A percentile compares a stretch with the other conserved stretches of the same genome.
phyloP scores from a whole-genome alignment of 1,284 basidiomycete species.

The Binderoboletus segoi region DNA sequence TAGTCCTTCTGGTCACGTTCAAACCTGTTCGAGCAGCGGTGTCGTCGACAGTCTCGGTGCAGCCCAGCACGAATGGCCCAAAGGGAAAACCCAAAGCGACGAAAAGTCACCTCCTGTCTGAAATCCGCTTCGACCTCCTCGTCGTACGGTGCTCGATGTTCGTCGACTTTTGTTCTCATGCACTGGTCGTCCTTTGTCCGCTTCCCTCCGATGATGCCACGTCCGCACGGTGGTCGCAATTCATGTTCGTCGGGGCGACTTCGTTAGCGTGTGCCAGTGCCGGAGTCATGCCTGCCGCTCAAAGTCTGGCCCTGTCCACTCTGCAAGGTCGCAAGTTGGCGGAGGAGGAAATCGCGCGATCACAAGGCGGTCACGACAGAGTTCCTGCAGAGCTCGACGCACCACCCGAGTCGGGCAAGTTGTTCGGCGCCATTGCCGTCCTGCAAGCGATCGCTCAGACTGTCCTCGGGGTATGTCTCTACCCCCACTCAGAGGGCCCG shows the following conservation, averaged over 20 bases:
- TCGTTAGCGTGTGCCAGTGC: conserved; percentile 60
- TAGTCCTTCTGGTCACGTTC: conserved; percentile 49
- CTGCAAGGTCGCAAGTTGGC: conserved; percentile 55
- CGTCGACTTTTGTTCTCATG: conserved; percentile 66
- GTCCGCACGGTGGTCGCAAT: conserved; percentile 40
- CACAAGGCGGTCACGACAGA: conserved; percentile 7
- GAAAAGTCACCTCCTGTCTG: conserved; percentile 53
- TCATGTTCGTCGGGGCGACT: conserved; percentile 58
- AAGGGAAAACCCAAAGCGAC: conserved; percentile 48
- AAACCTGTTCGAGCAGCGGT: conserved; percentile 43
- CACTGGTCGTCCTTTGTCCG: conserved; percentile 56
- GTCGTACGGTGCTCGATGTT: conserved; percentile 62
- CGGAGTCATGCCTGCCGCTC: conserved; percentile 64
- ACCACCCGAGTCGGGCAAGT: conserved; percentile 48
- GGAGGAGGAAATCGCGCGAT: conserved; percentile 27
- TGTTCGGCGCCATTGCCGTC: conserved; percentile 71
- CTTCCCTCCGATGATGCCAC: conserved; percentile 35
- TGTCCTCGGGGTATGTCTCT: conserved; percentile 61
- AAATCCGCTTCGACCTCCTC: conserved; percentile 70
- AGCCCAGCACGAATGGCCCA: conserved; percentile 14
- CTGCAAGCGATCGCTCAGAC: conserved; percentile 66
- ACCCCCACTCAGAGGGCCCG: not conserved
- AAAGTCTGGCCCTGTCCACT: conserved; percentile 72
- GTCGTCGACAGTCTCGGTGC: conserved; percentile 11
- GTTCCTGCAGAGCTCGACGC: conserved; percentile 21